A percentile compares a stretch with the other conserved stretches of the same genome.
These are phyloP conservation scores for Psilocybe subaeruginosa DNA, from an alignment of 768 basidiomycete genomes.

Conservation along the genomic window DNA sequence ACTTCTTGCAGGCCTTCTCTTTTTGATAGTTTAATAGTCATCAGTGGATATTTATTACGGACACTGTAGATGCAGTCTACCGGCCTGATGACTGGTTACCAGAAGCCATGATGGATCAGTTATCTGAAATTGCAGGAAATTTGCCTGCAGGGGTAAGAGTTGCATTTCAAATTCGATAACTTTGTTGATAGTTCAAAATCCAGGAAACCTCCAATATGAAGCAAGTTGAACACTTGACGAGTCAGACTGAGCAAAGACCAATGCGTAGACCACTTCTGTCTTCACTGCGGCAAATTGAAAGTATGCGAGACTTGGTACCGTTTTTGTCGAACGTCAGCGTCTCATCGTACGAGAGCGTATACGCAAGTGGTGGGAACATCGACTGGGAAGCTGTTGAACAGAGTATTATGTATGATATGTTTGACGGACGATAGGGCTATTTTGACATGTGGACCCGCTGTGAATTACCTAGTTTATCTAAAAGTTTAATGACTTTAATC, in stretches of 20 bases:
- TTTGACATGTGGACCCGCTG: neutral
- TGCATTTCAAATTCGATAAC: neutral
- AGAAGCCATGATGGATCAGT: conserved; percentile 87
- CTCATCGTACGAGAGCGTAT: conserved; percentile 88
- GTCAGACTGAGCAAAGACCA: conserved; percentile 40
- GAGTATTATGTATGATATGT: conserved; percentile 85
- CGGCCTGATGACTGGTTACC: conserved; percentile 83
- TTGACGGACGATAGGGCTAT: conserved; percentile 67
- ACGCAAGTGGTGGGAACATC: conserved; percentile 76
- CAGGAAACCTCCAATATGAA: conserved; percentile 32
- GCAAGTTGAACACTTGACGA: conserved; percentile 28
- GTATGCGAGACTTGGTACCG: conserved; percentile 81
- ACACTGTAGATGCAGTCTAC: conserved; percentile 95
- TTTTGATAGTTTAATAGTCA: conserved; percentile 52
- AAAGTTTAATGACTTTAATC: neutral
- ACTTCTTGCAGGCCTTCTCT: neutral
- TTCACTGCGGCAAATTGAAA: conserved; percentile 73
- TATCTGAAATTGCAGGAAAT: conserved; percentile 81
- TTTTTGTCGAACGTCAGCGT: conserved; percentile 94
- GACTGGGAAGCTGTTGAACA: conserved; percentile 92
- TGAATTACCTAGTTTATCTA: conserved; percentile 9
- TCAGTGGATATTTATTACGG: conserved; percentile 99
- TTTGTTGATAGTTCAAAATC: conserved; percentile 2
- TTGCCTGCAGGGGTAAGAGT: conserved; percentile 50
- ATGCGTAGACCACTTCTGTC: conserved; percentile 79